phyloP scores from a whole-genome alignment of 345 rosid genomes.

The Pelargonium nanum region DNA sequence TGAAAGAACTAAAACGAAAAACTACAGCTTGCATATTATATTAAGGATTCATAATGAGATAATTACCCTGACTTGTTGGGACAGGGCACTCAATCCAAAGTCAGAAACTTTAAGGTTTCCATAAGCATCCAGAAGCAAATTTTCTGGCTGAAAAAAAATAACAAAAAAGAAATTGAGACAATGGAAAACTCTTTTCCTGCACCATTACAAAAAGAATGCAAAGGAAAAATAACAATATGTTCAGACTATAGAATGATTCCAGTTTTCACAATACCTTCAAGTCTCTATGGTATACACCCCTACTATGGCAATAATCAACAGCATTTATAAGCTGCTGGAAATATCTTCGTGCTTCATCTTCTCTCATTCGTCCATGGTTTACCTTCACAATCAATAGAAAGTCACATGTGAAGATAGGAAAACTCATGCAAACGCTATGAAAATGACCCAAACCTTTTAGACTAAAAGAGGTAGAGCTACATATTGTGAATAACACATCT shows the following conservation, averaged over 20 bases:
- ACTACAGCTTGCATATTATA: background rate
- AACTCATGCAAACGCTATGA: background rate
- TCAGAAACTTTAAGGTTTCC: conserved; percentile 96
- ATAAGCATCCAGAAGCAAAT: conserved; percentile 64
- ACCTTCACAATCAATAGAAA: conserved; percentile 36
- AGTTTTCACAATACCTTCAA: conserved; percentile 47
- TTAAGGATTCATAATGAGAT: background rate
- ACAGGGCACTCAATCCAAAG: conserved; percentile 94
- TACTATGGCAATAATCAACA: conserved; percentile 93
- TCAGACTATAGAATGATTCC: background rate
- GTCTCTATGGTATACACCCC: conserved; percentile 97
- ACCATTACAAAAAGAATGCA: conserved; percentile 16
- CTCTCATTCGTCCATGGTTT: conserved; percentile 86
- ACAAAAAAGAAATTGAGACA: conserved; percentile 27
- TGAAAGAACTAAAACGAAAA: background rate
- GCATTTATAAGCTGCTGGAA: conserved; percentile 95
- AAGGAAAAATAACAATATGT: background rate
- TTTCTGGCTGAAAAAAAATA: conserved; percentile 33
- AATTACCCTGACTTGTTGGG: conserved; percentile 88
- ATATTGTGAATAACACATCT: background rate
- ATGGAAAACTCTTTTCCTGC: background rate
- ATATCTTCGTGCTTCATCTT: conserved; percentile 77
- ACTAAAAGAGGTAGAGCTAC: background rate
- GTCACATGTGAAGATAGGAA: background rate
- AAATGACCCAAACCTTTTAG: background rate